These are phyloP conservation scores for Mallotus japonicus DNA, from an alignment of 441 rosid species.

Conservation along the genomic window DNA sequence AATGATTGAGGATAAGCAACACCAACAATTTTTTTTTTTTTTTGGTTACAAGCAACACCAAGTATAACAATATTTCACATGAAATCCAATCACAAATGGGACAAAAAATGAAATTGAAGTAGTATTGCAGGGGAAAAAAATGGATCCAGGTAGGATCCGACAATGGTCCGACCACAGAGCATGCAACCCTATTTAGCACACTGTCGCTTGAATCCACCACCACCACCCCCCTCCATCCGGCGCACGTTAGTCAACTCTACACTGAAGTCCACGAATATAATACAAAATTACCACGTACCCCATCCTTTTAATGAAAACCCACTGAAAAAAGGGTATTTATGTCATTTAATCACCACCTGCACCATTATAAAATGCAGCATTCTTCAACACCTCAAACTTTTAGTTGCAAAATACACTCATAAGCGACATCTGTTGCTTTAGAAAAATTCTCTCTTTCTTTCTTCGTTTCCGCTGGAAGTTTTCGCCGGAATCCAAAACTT, in stretches of 20 bases:
- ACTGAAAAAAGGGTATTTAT: neutral
- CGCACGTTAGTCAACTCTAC: conserved; percentile 24
- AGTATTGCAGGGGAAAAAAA: no score
- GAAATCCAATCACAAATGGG: no score
- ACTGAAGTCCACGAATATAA: neutral
- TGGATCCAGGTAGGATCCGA: conserved; percentile 33
- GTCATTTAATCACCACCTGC: neutral
- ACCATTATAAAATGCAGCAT: conserved; percentile 32
- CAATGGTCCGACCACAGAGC: conserved; percentile 42
- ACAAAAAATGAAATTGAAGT: neutral
- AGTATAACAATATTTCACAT: no score
- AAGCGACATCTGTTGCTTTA: conserved; percentile 12
- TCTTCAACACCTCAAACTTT: conserved; percentile 19
- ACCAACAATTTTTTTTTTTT: no score
- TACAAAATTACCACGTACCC: conserved; percentile 24
- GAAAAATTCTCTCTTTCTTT: neutral
- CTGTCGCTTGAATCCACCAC: conserved; percentile 17
- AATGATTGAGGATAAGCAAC: no score
- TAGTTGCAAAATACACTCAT: conserved; percentile 30
- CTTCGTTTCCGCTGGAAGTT: conserved; percentile 18
- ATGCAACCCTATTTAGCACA: conserved; percentile 36
- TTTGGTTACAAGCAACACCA: no score
- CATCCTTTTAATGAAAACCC: neutral
- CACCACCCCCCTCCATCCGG: conserved; percentile 4
- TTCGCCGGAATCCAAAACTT: conserved; percentile 22